phyloP scores from a whole-genome alignment of 495 filamentous ascomycete genomes.

The Xylaria grammica region DNA sequence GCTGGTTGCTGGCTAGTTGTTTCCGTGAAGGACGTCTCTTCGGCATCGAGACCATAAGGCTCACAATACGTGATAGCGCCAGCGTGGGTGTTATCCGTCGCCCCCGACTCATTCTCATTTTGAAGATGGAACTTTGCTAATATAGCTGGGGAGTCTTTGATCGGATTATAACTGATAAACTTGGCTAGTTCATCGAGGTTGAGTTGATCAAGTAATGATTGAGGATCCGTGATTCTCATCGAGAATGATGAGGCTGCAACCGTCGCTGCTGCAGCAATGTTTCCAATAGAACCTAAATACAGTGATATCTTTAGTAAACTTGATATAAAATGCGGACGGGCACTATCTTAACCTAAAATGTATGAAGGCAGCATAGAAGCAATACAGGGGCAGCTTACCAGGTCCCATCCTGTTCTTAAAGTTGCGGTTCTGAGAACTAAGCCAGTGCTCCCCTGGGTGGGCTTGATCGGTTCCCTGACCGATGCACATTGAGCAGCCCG shows the following conservation, averaged over 20 bases:
- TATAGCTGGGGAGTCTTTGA: neutral
- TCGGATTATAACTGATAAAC: neutral
- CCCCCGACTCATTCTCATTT: neutral
- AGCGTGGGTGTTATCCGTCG: neutral
- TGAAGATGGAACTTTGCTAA: neutral
- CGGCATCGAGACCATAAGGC: neutral
- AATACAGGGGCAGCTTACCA: conserved; percentile 33
- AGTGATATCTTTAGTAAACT: no score
- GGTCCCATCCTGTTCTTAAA: conserved; percentile 56
- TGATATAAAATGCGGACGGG: no score
- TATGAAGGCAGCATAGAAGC: neutral
- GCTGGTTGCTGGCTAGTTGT: no score
- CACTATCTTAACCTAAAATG: no score
- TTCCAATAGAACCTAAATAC: conserved; percentile 51
- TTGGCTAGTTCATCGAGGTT: neutral
- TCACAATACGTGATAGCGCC: neutral
- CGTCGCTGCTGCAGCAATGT: conserved; percentile 47
- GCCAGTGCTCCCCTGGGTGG: conserved; percentile 48
- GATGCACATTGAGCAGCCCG: conserved; percentile 55
- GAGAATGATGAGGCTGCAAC: conserved; percentile 49
- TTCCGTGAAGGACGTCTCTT: neutral
- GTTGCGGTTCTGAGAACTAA: conserved; percentile 54
- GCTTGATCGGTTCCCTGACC: conserved; percentile 52
- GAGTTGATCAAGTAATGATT: conserved; percentile 28
- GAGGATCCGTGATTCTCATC: conserved; percentile 43